Evolutionary conservation across 805 yeast species (phyloP).

Genomic region (Cyberlindnera meyerae): DNA sequence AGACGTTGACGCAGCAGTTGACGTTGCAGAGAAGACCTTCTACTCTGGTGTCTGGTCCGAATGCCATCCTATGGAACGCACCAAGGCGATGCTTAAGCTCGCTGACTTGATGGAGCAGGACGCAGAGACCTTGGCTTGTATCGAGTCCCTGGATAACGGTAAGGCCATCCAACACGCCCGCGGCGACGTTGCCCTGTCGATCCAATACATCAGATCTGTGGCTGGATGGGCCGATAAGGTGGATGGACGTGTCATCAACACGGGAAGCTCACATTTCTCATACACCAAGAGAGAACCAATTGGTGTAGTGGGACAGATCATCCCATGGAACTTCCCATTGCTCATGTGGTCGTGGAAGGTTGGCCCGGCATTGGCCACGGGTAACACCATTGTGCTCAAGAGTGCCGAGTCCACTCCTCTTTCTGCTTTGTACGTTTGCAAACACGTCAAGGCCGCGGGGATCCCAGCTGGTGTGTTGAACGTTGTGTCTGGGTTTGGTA

Average conservation of each 20-base stretch:
- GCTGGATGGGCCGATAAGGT: conserved; percentile 93
- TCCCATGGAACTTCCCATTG: conserved; percentile 96
- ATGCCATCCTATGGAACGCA: conserved; percentile 64
- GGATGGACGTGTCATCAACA: conserved; percentile 68
- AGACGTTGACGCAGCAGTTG: conserved; percentile 78
- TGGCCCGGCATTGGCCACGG: conserved; percentile 89
- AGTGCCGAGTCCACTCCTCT: conserved; percentile 91
- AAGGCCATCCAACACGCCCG: conserved; percentile 67
- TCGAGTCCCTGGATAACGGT: conserved; percentile 89
- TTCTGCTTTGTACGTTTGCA: conserved; percentile 73
- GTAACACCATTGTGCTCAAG: conserved; percentile 84
- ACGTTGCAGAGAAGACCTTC: conserved; percentile 77
- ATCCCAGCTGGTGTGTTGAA: conserved; percentile 90
- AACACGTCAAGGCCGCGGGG: conserved; percentile 73
- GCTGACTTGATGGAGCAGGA: conserved; percentile 75
- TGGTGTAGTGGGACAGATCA: conserved; percentile 94
- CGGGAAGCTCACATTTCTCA: conserved; percentile 67
- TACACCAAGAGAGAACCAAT: conserved; percentile 85
- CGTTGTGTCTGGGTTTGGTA: conserved; percentile 83
- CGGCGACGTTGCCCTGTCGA: conserved; percentile 70
- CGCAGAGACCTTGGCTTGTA: conserved; percentile 65
- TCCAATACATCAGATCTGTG: conserved; percentile 70
- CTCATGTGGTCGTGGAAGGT: conserved; percentile 93
- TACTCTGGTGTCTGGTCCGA: conserved; percentile 69
- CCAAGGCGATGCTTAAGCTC: conserved; percentile 56